Evolutionary conservation across 2,329 filamentous ascomycete species (phyloP), one percentile per base, ranked within the genome.

Genomic region (Colletotrichum sp.): DNA sequence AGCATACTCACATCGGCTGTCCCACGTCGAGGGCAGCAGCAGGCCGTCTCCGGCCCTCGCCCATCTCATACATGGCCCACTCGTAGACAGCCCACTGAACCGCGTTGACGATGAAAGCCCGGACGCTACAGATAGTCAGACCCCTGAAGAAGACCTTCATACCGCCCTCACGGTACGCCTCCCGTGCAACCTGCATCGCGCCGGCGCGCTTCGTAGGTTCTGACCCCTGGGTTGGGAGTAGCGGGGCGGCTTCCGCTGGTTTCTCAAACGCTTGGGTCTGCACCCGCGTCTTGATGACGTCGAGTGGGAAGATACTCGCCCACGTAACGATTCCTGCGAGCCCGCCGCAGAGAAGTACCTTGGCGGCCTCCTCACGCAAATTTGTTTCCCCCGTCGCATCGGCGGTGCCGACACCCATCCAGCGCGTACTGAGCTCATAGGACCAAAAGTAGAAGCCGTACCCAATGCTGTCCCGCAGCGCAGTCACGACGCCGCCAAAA

Each of bases 391-490:
- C 70, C 38, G 55, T 43, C 21, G 36, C 61, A 13, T 74, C 75
- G 10, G 74, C 75, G 26, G 63, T 28, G 8, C 78, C 67, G 5
- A 85, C 85, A 21, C 86, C 86, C 83, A 92, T 87, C 70, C 88
- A 86, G 43, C 91, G 89, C 77, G 93, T 95, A 78, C 89, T 92
- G 74, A 96, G 86, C 84, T 98, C 94, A 82, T 98, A 99, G 2
- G 94, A 94, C 94, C 94, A 98, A 84, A 99, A 99, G 82, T 98
- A 99, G 84, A 98, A 98, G 0, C 96, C 96, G 85, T 98, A 99
- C n/a, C 96, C 96, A 71, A 98, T 91, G 74, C 94, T 93, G 84
- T 99, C 96, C 66, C 96, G 90, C 55, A 96, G 82, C 69, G 94
- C 95, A 1, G 96, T 99, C 18, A 98, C 92, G 1, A 87, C 88